Percentiles rank a stretch among this genome's conserved stretches.
Evolutionary conservation across 371 early-diverging fungal species (phyloP).

Genomic region (Gilbertella persicaria): DNA sequence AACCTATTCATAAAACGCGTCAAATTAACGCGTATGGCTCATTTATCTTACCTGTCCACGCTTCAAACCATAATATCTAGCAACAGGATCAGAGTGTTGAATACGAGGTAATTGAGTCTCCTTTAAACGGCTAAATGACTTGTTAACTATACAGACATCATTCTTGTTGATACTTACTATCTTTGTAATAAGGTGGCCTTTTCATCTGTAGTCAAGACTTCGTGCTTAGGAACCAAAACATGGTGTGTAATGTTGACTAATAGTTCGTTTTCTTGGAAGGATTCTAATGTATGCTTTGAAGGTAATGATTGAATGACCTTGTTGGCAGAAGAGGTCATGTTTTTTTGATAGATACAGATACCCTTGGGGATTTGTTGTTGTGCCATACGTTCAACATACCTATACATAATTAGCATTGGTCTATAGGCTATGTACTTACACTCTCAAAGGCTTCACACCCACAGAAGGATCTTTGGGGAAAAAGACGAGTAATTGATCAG

Average conservation of each 20-base stretch:
- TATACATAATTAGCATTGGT: conserved; percentile 20
- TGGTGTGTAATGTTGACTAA: conserved; percentile 99
- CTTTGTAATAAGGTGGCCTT: conserved; percentile 88
- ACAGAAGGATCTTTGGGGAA: conserved; percentile 91
- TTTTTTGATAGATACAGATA: conserved; percentile 84
- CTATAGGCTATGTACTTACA: conserved; percentile 52
- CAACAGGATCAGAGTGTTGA: conserved; percentile 90
- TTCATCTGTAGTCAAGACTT: conserved; percentile 88
- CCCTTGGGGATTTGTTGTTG: conserved; percentile 79
- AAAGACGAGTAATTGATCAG: conserved; percentile 88
- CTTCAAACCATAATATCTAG: conserved; percentile 96
- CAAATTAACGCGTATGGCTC: neutral
- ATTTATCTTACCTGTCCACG: conserved; percentile 79
- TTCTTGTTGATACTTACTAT: conserved; percentile 69
- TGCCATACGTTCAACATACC: conserved; percentile 84
- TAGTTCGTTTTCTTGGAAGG: conserved; percentile 95
- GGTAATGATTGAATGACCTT: conserved; percentile 74
- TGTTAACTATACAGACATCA: neutral
- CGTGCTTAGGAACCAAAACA: conserved; percentile 95
- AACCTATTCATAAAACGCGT: conserved; percentile 48
- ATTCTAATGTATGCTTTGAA: conserved; percentile 86
- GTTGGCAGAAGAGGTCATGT: conserved; percentile 87
- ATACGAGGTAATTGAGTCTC: conserved; percentile 98
- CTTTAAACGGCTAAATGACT: conserved; percentile 75
- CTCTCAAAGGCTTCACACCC: conserved; percentile 90